Evolutionary conservation across 2,329 filamentous ascomycete species (phyloP).

Genomic region (Gaeumannomyces sp.): DNA sequence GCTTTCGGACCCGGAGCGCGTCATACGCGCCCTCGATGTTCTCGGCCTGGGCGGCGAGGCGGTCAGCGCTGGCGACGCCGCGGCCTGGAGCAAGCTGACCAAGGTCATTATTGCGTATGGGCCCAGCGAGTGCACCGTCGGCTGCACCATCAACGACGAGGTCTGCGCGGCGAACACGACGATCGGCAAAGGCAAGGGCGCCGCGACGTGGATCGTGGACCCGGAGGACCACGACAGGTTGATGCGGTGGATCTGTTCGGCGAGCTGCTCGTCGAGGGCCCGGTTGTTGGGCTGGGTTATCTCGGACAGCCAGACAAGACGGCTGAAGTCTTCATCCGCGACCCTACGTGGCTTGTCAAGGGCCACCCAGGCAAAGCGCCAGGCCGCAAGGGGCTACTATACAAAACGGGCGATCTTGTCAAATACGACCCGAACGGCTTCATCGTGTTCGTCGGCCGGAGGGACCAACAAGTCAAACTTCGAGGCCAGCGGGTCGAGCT

Average conservation of each 20-base stretch:
- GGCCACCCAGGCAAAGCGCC: not conserved
- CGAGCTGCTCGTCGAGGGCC: slow-evolving; percentile 34
- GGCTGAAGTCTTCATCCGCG: slow-evolving; percentile 8
- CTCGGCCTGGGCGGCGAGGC: slow-evolving; percentile 45
- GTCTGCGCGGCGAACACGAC: slow-evolving; percentile 19
- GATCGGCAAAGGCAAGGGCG: slow-evolving; percentile 13
- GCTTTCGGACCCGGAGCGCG: slow-evolving; percentile 28
- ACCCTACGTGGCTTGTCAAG: slow-evolving; percentile 6
- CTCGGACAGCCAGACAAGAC: slow-evolving; percentile 11
- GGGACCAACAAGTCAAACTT: slow-evolving; percentile 50
- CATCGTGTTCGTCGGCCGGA: slow-evolving; percentile 38
- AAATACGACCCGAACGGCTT: slow-evolving; percentile 28
- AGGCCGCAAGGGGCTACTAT: slow-evolving; percentile 15
- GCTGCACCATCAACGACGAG: slow-evolving; percentile 23
- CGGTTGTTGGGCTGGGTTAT: slow-evolving; percentile 44
- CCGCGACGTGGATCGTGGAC: slow-evolving; percentile 20
- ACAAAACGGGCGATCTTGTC: slow-evolving; percentile 35
- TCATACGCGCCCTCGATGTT: slow-evolving; percentile 39
- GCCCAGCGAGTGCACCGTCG: slow-evolving; percentile 47
- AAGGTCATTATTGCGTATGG: slow-evolving; percentile 46
- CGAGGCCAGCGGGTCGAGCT: slow-evolving; percentile 48
- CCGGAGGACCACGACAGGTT: slow-evolving; percentile 21
- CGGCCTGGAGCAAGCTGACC: slow-evolving; percentile 37
- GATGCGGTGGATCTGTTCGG: slow-evolving; percentile 23
- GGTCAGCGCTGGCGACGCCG: slow-evolving; percentile 44